Base-by-base conservation (phyloP, 805 yeast genomes). In the Saturnispora sanitii region DNA sequence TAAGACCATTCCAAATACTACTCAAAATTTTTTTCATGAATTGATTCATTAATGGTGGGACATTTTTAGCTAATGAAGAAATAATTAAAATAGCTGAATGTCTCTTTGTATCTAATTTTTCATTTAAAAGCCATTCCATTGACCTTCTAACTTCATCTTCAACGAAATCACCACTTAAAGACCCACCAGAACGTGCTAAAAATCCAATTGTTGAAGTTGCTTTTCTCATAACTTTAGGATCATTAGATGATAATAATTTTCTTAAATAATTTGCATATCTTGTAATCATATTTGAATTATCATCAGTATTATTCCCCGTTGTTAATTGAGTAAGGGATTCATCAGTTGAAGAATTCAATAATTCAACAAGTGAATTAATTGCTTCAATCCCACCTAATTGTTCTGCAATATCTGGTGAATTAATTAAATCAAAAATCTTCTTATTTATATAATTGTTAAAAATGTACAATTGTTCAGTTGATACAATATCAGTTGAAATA, bases 381-480 rank as follows among this genome's bases (percentile, higher is more conserved):
- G 96, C 96, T 18, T 86, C 73, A 25, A 90, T 80, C 33, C 96
- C 97, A 16, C 96, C 97, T 28, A 88, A 68, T 47, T 84, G 79
- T 47, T 82, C 87, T 22, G 70, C 60, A 6, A 78, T 62, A 49
- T 82, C 90, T 7, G 77, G 69, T 4, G 88, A 77, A 51, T 85
- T 86, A 37, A 86, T 76, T 39, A 87, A 68, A 54, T 84, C 95
- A 57, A 86, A 87, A 16, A 92, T 83, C 47, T 82, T 77, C 53
- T 84, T 82, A 64, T 90, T 87, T 47, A 90, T 80, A 44, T 81
- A 88, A 56, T 82, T 85, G 58, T 82, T 84, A 59, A 82, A 84
- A 28, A 87, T 64, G 46, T 83, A 75, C 50, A 85, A 76, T 51
- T 82, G 90, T 56, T 87, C 96, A 1, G 83, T 69, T 0, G 92